phyloP scores from a whole-genome alignment of 2,329 filamentous ascomycete species.

The Incumbomyces delicatus region DNA sequence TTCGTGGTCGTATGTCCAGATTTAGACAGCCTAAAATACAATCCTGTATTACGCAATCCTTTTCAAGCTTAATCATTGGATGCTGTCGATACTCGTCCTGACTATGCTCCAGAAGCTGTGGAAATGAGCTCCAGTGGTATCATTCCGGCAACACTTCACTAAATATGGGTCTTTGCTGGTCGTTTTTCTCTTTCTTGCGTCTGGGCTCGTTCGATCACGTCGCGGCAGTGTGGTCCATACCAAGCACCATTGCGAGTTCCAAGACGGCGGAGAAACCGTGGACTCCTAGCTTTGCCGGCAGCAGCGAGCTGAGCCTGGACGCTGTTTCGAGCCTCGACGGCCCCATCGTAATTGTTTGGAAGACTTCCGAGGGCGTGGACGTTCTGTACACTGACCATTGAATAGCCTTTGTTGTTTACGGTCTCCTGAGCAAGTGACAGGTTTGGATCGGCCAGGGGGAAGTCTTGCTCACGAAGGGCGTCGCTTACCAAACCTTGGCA shows the following conservation, averaged over 20 bases:
- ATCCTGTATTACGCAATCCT: too few species aligned
- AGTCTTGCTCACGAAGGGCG: neutral
- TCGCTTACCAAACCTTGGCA: neutral
- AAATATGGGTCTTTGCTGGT: constrained; percentile 1
- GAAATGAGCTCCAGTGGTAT: too few species aligned
- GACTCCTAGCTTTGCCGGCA: constrained; percentile 14
- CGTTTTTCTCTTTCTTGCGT: neutral
- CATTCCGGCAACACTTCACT: too few species aligned
- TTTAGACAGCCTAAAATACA: too few species aligned
- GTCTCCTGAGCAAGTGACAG: neutral
- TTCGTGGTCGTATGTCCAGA: too few species aligned
- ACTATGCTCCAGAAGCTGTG: too few species aligned
- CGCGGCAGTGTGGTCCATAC: constrained; percentile 12
- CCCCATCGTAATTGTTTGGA: constrained; percentile 17
- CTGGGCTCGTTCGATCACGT: constrained; percentile 8
- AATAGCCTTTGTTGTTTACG: constrained; percentile 18
- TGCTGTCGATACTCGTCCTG: too few species aligned
- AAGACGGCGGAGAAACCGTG: constrained; percentile 11
- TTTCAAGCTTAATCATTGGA: too few species aligned
- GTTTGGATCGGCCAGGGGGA: neutral
- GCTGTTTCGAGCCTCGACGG: constrained; percentile 13
- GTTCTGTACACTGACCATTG: constrained; percentile 19
- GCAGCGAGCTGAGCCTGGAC: constrained; percentile 15
- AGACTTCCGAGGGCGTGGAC: constrained; percentile 19
- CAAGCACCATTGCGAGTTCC: constrained; percentile 10